A percentile compares a stretch with the other conserved stretches of the same genome.
Conservation (phyloP, 2,329 filamentous ascomycete species). For the Nigrospora oryzae region DNA sequence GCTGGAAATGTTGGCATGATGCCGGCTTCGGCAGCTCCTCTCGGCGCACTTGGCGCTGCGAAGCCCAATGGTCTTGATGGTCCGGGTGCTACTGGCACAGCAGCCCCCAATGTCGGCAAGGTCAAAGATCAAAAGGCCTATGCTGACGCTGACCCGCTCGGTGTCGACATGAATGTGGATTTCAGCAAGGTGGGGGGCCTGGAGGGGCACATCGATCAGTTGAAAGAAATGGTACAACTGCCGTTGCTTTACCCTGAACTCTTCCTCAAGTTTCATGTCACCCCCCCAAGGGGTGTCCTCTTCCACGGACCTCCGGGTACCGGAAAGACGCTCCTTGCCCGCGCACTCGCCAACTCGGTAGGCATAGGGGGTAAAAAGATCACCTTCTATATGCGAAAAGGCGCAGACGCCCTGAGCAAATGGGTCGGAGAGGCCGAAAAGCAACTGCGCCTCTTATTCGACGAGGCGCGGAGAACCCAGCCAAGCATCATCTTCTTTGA, state of each 20-base stretch:
- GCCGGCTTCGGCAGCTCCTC: constrained; percentile 39
- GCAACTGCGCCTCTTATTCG: constrained; percentile 86
- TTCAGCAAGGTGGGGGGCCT: constrained; percentile 92
- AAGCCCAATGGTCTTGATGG: constrained; percentile 28
- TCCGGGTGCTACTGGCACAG: constrained; percentile 30
- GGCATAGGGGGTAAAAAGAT: constrained; percentile 87
- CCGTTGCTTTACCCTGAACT: constrained; percentile 92
- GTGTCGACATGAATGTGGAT: constrained; percentile 85
- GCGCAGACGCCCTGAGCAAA: constrained; percentile 93
- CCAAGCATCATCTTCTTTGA: constrained; percentile 99
- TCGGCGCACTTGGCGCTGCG: constrained; percentile 33
- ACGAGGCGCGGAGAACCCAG: constrained; percentile 90
- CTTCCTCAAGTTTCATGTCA: constrained; percentile 85
- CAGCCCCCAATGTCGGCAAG: constrained; percentile 76
- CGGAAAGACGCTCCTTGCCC: constrained; percentile 92
- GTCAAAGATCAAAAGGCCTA: constrained; percentile 87
- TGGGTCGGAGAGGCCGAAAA: constrained; percentile 98
- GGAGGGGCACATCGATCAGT: constrained; percentile 87
- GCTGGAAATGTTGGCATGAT: constrained; percentile 56
- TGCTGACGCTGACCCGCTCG: constrained; percentile 88
- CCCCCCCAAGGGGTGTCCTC: constrained; percentile 85
- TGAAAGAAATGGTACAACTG: constrained; percentile 97
- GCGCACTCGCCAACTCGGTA: constrained; percentile 85
- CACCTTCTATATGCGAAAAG: constrained; percentile 99
- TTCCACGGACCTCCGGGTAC: constrained; percentile 97